These are phyloP conservation scores for Triticum monococcum DNA, from an alignment of 176 grass and related monocot species.

Conservation along the genomic window DNA sequence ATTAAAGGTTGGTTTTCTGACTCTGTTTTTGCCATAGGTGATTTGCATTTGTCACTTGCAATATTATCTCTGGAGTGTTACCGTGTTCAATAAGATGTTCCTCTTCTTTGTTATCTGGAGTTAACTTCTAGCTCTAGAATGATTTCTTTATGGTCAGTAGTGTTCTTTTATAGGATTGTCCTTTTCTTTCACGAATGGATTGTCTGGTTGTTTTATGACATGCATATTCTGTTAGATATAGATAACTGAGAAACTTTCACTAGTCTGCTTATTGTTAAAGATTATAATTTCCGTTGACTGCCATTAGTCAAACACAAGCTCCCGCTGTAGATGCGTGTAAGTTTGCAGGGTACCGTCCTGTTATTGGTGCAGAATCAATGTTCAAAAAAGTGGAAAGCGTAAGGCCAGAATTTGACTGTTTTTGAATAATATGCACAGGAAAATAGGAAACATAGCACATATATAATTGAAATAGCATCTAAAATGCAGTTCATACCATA, in stretches of 20 bases:
- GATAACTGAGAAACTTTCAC: neutral
- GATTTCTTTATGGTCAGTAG: neutral
- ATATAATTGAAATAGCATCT: no score
- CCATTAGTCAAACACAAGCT: neutral
- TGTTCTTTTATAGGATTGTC: neutral
- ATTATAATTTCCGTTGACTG: neutral
- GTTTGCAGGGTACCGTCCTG: neutral
- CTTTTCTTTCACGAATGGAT: neutral
- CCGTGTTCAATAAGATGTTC: neutral
- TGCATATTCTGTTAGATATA: constrained; percentile 1
- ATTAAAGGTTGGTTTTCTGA: constrained; percentile 66
- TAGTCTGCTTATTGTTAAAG: neutral
- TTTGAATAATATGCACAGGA: no score
- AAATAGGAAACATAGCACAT: no score
- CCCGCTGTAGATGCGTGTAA: constrained; percentile 4
- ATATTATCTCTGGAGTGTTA: neutral
- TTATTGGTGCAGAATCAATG: constrained; percentile 3
- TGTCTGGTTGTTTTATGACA: constrained; percentile 1
- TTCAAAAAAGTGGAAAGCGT: no score
- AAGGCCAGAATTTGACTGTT: no score
- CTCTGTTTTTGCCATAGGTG: neutral
- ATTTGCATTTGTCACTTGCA: constrained; percentile 1
- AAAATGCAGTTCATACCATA: no score
- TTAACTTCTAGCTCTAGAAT: neutral
- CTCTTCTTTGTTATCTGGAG: neutral